Evolutionary conservation across 257 asterid genomes (phyloP).

Genomic region (Anisodus tanguticus): DNA sequence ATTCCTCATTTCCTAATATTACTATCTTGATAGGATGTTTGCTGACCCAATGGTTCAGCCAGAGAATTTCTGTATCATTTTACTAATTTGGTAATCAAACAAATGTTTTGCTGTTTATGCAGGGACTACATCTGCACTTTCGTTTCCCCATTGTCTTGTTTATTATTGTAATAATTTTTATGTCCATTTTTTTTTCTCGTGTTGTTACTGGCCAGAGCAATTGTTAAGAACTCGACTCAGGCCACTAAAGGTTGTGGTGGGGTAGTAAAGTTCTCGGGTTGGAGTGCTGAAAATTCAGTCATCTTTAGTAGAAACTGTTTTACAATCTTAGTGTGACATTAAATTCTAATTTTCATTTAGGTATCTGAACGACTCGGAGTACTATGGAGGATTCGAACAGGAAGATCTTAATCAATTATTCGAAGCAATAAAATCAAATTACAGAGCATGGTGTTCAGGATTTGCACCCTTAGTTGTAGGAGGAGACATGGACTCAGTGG

Average conservation of each 20-base stretch:
- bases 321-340: not conserved
- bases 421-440: conserved; percentile 24
- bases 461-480: conserved; percentile 30
- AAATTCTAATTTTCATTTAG: not conserved
- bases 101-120: not conserved
- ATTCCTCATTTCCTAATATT: not conserved
- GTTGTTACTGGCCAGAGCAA: not conserved
- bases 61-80: not conserved
- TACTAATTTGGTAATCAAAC: conserved; percentile 1
- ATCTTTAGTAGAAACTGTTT: not conserved
- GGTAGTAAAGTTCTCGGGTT: not conserved
- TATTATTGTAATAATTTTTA: not conserved
- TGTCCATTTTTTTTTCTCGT: not conserved
- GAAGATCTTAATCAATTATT: conserved; percentile 26
- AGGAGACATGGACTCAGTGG: conserved; percentile 25
- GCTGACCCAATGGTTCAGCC: not conserved
- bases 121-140: not conserved
- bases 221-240: not conserved
- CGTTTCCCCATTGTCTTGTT: not conserved
- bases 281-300: not conserved
- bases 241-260: not conserved
- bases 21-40: not conserved
- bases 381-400: conserved; percentile 24
- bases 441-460: conserved; percentile 31
- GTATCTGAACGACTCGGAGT: conserved; percentile 5